Evolutionary conservation across 192 early-diverging fungal genomes (phyloP).

Genomic region (Backusella circina): DNA sequence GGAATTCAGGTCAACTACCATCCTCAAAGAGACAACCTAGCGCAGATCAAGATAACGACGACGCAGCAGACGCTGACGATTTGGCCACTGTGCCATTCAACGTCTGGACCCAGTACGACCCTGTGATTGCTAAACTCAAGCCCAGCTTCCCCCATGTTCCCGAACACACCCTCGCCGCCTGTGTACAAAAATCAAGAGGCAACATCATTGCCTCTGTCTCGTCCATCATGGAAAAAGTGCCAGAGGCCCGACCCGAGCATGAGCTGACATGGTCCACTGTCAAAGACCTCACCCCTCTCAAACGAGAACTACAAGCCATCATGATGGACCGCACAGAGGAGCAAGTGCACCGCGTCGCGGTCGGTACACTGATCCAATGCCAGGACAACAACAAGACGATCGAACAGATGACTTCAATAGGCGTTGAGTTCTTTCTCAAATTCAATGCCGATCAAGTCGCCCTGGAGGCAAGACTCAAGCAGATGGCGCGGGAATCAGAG

Average conservation of each 20-base stretch:
- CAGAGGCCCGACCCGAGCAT: conserved; percentile 1
- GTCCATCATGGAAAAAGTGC: conserved; percentile 1
- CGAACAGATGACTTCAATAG: conserved; percentile 30
- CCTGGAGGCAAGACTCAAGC: not conserved
- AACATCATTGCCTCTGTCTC: conserved; percentile 21
- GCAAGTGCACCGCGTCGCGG: conserved; percentile 34
- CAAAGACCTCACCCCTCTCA: conserved; percentile 24
- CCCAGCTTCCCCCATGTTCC: conserved; percentile 13
- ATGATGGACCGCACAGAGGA: conserved; percentile 35
- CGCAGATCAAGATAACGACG: not conserved
- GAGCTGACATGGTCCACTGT: conserved; percentile 10
- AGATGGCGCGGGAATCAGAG: conserved; percentile 4
- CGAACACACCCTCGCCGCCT: not conserved
- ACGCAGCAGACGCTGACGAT: not conserved
- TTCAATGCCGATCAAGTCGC: conserved; percentile 24
- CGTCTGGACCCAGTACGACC: conserved; percentile 25
- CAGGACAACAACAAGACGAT: conserved; percentile 21
- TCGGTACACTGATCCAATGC: conserved; percentile 36
- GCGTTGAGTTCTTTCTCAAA: conserved; percentile 38
- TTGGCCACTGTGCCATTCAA: conserved; percentile 17
- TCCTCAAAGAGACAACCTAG: not conserved
- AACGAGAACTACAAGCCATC: conserved; percentile 29
- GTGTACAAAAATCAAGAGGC: conserved; percentile 15
- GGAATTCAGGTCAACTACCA: conserved; percentile 12
- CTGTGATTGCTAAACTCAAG: not conserved